These are phyloP conservation scores for Pinus taeda DNA, from an alignment of 75 land plant species.

Conservation along the genomic window DNA sequence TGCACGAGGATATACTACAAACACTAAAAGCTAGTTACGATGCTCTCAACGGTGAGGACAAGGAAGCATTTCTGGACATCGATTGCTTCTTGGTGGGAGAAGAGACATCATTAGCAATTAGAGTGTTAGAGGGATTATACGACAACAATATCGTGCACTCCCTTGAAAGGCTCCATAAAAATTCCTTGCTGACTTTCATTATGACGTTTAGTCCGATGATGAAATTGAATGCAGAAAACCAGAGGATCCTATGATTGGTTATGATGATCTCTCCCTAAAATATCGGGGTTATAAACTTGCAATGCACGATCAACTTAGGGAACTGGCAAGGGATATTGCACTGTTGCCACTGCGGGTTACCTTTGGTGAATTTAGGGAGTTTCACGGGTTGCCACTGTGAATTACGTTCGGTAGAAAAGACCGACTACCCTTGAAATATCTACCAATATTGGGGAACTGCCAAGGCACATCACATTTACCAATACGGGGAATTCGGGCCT, in stretches of 20 bases:
- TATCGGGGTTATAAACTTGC: too few relatives aligned
- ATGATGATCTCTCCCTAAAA: too few relatives aligned
- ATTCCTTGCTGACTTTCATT: not conserved
- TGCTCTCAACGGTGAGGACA: not conserved
- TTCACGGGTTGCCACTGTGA: too few relatives aligned
- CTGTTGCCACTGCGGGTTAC: too few relatives aligned
- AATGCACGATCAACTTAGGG: too few relatives aligned
- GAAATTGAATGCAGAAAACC: not conserved
- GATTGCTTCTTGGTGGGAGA: not conserved
- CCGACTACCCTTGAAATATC: too few relatives aligned
- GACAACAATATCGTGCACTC: not conserved
- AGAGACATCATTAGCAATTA: not conserved
- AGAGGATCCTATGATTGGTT: too few relatives aligned
- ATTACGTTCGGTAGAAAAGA: too few relatives aligned
- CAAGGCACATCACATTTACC: not conserved
- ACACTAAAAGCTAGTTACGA: not conserved
- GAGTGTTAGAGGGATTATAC: not conserved
- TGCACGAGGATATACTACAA: not conserved
- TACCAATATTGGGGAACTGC: too few relatives aligned
- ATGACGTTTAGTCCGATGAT: not conserved
- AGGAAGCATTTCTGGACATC: not conserved
- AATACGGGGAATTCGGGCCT: not conserved
- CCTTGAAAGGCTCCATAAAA: not conserved
- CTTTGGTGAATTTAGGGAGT: too few relatives aligned
- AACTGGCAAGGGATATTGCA: too few relatives aligned